Evolutionary conservation across 1,139 yeast genomes (phyloP).

Genomic region (Candida freyschussii): DNA sequence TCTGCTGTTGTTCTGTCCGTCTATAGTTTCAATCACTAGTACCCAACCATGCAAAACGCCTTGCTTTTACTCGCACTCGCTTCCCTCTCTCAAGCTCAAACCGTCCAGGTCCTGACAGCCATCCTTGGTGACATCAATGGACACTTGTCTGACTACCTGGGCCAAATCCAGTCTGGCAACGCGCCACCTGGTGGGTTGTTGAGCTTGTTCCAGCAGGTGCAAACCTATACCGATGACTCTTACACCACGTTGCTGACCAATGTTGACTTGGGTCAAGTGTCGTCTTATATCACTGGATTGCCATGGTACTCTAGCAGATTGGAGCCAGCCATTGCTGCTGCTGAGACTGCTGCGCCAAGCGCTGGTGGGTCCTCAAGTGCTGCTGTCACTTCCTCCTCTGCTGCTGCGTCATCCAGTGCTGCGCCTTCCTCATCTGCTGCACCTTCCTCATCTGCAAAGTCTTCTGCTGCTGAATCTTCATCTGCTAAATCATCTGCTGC

Average conservation of each 20-base stretch:
- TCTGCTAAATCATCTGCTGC: slow-evolving; percentile 4
- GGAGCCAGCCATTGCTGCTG: slow-evolving; percentile 21
- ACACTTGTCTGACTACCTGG: slow-evolving; percentile 28
- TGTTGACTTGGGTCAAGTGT: slow-evolving; percentile 27
- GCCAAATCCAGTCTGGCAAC: slow-evolving; percentile 20
- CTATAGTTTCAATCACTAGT: too few species aligned
- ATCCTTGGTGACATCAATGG: slow-evolving; percentile 26
- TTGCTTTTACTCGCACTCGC: slow-evolving; percentile 8
- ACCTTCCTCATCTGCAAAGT: slow-evolving; percentile 33
- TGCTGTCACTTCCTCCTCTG: slow-evolving; percentile 12
- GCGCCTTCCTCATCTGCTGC: slow-evolving; percentile 10
- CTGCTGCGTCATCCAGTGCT: slow-evolving; percentile 2
- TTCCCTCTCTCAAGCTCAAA: slow-evolving; percentile 7
- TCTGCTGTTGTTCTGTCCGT: too few species aligned
- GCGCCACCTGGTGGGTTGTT: slow-evolving; percentile 31
- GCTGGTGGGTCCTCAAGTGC: slow-evolving; percentile 27
- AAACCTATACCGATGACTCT: slow-evolving; percentile 38
- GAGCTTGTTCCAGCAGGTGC: slow-evolving; percentile 30
- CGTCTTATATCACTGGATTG: slow-evolving; percentile 35
- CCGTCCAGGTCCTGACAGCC: slow-evolving; percentile 6
- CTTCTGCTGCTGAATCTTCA: slow-evolving; percentile 7
- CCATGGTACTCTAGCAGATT: slow-evolving; percentile 43
- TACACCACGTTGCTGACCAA: slow-evolving; percentile 34
- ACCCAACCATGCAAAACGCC: slow-evolving; percentile 7
- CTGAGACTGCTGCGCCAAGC: slow-evolving; percentile 16